Evolutionary conservation across 768 basidiomycete genomes (phyloP), one percentile per base, ranked within the genome.

Genomic region (Tremella fuciformis): DNA sequence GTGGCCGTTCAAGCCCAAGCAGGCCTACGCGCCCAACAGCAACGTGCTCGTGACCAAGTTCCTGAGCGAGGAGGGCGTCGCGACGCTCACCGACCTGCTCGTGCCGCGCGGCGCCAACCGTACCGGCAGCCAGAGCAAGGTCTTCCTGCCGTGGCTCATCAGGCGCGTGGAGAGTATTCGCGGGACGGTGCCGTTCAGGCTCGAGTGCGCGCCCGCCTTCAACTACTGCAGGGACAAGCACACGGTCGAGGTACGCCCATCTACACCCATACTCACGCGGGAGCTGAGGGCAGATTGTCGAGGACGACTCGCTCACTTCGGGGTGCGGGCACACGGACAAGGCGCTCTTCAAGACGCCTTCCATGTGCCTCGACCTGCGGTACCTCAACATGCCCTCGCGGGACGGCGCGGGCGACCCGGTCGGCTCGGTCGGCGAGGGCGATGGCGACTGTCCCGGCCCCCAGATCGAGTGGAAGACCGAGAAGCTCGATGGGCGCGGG

Each of bases 151-250:
- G 4, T 78, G 77, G 74, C 53, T 78, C 46, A 70, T 74, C 52
- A 54, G 77, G 34, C 70, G 68, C 41, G 68, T 63, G 4, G 75
- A 88, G 80, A 87, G 89, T 59, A 84, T 97, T 64, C 87, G 94
- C 16, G 94, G 94, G 0, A 82, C 73, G 7, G 80, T 96, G 29
- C 86, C 89, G 0, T 80, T 94, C 53, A 81, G 84, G 57, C 82
- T 97, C 76, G 89, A 98, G 79, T 92, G 90, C 67, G 91, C 90
- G 0, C 94, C 94, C 0, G 94, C 92, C 0, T 99, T 99, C 84
- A 87, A 96, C 76, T 99, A 99, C 68, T 92, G 91, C 0, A 82
- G 88, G 13, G 82, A 85, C 49, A 50, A 80, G 1, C 94, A 98
- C 76, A 83, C 80, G 8, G 87, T 88, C 0, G 74, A 80, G 58